Evolutionary conservation across 2,329 filamentous ascomycete species (phyloP).

Genomic region (Rachicladosporium sp.): DNA sequence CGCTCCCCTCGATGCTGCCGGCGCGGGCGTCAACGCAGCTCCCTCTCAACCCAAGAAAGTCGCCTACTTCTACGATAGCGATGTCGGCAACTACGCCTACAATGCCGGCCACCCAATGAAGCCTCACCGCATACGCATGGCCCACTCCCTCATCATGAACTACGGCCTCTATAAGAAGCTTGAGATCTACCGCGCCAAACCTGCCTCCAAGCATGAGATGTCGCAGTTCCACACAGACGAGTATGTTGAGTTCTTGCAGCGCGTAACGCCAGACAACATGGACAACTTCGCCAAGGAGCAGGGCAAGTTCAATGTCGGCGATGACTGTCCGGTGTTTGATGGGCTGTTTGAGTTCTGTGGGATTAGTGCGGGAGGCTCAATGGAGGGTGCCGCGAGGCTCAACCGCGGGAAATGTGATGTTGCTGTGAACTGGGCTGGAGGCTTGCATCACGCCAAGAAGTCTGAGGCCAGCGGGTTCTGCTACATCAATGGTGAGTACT

Average conservation of each 20-base stretch:
- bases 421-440: conserved; percentile 42
- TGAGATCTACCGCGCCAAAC: conserved; percentile 46
- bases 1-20: conserved; percentile 40
- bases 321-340: conserved; percentile 53
- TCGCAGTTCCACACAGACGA: conserved; percentile 62
- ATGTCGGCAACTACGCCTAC: conserved; percentile 97
- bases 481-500: conserved; percentile 32
- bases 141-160: conserved; percentile 54
- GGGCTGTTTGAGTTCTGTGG: conserved; percentile 59
- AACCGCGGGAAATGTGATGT: conserved; percentile 58
- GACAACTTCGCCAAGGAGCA: conserved; percentile 85
- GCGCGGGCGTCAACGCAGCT: conserved; percentile 35
- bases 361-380: conserved; percentile 56
- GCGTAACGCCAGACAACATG: conserved; percentile 97
- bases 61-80: conserved; percentile 96
- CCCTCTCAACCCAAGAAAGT: conserved; percentile 60
- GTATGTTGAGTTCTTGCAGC: conserved; percentile 61
- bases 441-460: conserved; percentile 38
- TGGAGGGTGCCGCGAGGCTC: conserved; percentile 57
- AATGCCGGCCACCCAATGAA: conserved; percentile 59
- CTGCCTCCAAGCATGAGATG: conserved; percentile 55
- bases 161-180: conserved; percentile 62
- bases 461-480: conserved; percentile 36
- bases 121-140: conserved; percentile 55
- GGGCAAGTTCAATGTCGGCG: conserved; percentile 59